phyloP scores from a whole-genome alignment of 345 rosid species.

The Eucalyptus cloeziana region DNA sequence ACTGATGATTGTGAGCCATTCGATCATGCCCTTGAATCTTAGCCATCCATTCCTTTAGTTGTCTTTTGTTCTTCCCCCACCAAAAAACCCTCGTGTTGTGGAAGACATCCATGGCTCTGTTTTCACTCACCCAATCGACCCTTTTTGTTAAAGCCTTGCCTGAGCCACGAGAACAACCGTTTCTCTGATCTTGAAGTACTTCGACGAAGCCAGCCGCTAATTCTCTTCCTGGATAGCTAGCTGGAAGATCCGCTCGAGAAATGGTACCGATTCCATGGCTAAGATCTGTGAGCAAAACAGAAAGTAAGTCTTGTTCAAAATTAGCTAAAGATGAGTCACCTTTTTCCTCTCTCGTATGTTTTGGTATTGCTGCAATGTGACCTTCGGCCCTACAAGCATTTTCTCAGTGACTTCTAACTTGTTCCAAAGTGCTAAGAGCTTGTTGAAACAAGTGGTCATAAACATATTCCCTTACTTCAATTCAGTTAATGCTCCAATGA shows the following conservation, averaged over 20 bases:
- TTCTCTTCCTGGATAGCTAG: background rate
- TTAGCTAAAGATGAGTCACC: accelerated
- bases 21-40: background rate
- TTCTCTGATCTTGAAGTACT: background rate
- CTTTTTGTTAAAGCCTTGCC: background rate
- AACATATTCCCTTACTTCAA: background rate
- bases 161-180: background rate
- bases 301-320: background rate
- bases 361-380: background rate
- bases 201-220: background rate
- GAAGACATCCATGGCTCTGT: background rate
- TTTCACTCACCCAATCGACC: background rate
- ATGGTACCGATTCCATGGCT: background rate
- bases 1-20: background rate
- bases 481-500: background rate
- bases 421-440: background rate
- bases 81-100: background rate
- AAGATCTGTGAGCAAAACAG: background rate
- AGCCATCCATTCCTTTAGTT: background rate
- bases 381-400: background rate
- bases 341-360: background rate
- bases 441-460: background rate
- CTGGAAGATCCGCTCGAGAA: background rate
- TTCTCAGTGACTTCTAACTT: background rate
- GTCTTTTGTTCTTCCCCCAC: background rate